Evolutionary conservation across 352 stramenopile species (phyloP), one percentile per base, ranked within the genome.

Genomic region (Phytophthora vignae): DNA sequence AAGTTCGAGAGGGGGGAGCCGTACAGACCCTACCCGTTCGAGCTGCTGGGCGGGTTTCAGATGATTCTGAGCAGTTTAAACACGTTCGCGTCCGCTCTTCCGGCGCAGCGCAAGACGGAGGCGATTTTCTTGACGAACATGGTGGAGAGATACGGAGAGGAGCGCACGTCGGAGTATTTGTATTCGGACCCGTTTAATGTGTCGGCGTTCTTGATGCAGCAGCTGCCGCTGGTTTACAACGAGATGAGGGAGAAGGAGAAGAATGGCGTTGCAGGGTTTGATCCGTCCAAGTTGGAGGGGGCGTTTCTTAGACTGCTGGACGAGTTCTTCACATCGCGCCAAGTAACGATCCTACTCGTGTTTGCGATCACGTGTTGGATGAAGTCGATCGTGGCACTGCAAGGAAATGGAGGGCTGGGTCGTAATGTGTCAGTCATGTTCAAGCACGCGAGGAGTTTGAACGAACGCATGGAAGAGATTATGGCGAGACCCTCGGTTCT

Each of bases 71-170:
- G 9, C n/a, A 53, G n/a, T 17, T 53, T 29, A 4, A 21, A 53
- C n/a, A 53, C 46, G 6, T 53, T 53, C 25, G 46, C 46, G n/a
- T 53, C 46, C 19, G 46, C 46, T 53, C 46, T 53, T 53, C 46
- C 46, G 3, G 27, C 46, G 46, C n/a, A 15, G 19, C n/a, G 46
- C 19, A 49, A 49, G 42, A 53, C 46, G n/a, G 46, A 53, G 0
- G 46, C n/a, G n/a, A 53, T 53, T 1, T 53, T 53, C 46, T 53
- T 53, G 46, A 25, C n/a, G 46, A 53, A 53, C 3, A 19, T 17
- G 19, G 46, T 29, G n/a, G 46, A 53, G 46, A 25, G 46, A 27
- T 53, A 29, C 27, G n/a, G 46, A 10, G 46, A 53, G 46, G 46
- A 29, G n/a, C 8, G 46, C n/a, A 53, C 46, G 46, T 19, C 46